Conservation (phyloP, 441 rosid genomes). For the Croton setiger region DNA sequence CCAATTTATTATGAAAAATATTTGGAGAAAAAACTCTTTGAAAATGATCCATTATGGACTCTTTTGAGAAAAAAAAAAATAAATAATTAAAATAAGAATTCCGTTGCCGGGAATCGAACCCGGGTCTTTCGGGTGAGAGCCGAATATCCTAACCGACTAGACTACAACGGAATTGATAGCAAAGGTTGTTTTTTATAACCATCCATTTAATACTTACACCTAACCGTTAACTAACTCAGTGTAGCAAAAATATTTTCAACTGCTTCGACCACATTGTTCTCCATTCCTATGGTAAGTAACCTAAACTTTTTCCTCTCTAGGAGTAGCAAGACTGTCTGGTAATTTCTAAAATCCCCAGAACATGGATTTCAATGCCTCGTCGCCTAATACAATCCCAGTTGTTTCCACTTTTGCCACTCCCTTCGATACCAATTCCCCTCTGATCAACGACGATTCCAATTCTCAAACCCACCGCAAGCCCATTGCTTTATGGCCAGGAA, state of each 20-base stretch:
- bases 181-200: too few relatives aligned
- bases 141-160: slow-evolving; percentile 17
- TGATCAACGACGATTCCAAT: slow-evolving; percentile 15
- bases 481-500: slow-evolving; percentile 84
- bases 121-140: slow-evolving; percentile 89
- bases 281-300: too few relatives aligned
- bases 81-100: background rate
- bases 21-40: too few relatives aligned
- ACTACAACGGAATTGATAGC: slow-evolving; percentile 8
- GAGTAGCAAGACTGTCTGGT: background rate
- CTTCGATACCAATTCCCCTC: slow-evolving; percentile 31
- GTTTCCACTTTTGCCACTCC: slow-evolving; percentile 61
- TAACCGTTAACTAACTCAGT: background rate
- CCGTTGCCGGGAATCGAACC: slow-evolving; percentile 38
- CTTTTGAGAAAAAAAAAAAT: background rate
- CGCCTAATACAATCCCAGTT: slow-evolving; percentile 53
- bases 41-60: too few relatives aligned
- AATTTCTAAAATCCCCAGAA: background rate
- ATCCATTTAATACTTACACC: background rate
- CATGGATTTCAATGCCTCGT: slow-evolving; percentile 38
- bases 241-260: too few relatives aligned
- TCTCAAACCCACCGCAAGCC: slow-evolving; percentile 50
- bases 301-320: background rate
- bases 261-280: too few relatives aligned
- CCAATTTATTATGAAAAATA: too few relatives aligned